Percentiles rank a stretch among this genome's conserved stretches.
Evolutionary conservation across 78 protist genomes (phyloP).

Genomic region (Dictyostelium discoideum): DNA sequence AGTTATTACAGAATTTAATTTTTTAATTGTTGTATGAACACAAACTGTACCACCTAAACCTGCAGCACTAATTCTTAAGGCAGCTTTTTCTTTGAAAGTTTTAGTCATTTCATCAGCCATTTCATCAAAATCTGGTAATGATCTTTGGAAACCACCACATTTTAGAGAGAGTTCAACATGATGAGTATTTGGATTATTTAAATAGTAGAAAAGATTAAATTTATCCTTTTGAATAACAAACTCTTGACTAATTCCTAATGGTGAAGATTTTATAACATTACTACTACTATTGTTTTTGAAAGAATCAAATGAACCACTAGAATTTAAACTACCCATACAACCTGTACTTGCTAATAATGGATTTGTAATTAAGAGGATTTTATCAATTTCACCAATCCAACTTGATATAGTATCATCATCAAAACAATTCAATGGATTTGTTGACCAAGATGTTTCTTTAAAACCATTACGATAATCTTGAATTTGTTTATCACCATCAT

Average conservation of each 20-base stretch:
- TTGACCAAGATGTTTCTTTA: constrained; percentile 24
- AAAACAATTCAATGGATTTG: background rate
- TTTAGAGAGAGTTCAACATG: background rate
- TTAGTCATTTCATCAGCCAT: constrained; percentile 18
- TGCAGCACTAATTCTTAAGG: constrained; percentile 67
- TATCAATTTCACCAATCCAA: background rate
- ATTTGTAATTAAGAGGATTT: background rate
- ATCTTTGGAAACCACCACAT: constrained; percentile 75
- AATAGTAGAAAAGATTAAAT: background rate
- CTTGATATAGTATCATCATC: background rate
- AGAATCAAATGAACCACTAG: background rate
- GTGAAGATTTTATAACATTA: background rate
- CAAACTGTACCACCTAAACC: constrained; percentile 72
- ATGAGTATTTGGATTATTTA: constrained; percentile 5
- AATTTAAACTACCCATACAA: background rate
- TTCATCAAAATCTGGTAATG: constrained; percentile 67
- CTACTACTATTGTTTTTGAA: background rate
- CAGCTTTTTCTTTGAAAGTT: constrained; percentile 25
- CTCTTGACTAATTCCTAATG: background rate
- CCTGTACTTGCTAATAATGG: background rate
- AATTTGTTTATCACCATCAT: constrained; percentile 72
- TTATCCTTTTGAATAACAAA: background rate
- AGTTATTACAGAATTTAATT: background rate
- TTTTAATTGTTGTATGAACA: background rate
- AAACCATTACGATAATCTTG: constrained; percentile 50